Percentiles rank a stretch among this genome's conserved stretches.
Conservation (phyloP, 2,329 filamentous ascomycete genomes). For the Xylaria polymorpha region DNA sequence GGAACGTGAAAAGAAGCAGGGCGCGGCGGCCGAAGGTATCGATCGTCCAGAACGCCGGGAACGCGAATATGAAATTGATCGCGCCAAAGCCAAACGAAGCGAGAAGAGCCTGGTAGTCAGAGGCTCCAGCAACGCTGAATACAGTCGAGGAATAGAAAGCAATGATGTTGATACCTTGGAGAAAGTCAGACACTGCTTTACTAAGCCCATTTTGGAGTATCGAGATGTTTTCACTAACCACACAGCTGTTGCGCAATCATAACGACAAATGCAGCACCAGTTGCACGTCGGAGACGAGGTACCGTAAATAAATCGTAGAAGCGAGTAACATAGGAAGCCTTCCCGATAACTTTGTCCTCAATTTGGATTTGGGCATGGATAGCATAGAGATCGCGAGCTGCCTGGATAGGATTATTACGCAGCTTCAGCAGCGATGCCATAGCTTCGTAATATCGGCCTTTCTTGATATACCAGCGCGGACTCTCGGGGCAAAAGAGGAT, state of each 20-base stretch:
- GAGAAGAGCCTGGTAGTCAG: constrained; percentile 65
- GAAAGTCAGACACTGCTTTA: constrained; percentile 8
- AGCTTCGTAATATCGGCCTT: constrained; percentile 69
- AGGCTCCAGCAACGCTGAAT: constrained; percentile 67
- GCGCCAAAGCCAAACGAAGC: constrained; percentile 74
- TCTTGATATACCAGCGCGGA: constrained; percentile 74
- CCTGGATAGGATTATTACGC: constrained; percentile 66
- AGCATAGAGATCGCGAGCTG: constrained; percentile 71
- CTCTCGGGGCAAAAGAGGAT: constrained; percentile 76
- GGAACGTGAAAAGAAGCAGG: constrained; percentile 73
- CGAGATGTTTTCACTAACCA: constrained; percentile 45
- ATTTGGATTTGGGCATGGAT: constrained; percentile 73
- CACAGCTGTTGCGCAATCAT: constrained; percentile 84
- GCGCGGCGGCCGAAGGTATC: constrained; percentile 72
- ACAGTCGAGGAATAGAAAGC: constrained; percentile 78
- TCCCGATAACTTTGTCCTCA: constrained; percentile 63
- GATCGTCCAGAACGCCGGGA: constrained; percentile 72
- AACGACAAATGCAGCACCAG: constrained; percentile 78
- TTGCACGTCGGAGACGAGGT: constrained; percentile 76
- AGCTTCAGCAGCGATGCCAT: constrained; percentile 66
- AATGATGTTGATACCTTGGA: constrained; percentile 72
- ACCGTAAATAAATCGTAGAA: constrained; percentile 75
- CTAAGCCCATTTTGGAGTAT: background rate
- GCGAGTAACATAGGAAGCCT: constrained; percentile 68
- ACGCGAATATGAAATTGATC: constrained; percentile 74